Base-by-base conservation (phyloP, 2,329 filamentous ascomycete genomes). In the Alternaria tenuissima region DNA sequence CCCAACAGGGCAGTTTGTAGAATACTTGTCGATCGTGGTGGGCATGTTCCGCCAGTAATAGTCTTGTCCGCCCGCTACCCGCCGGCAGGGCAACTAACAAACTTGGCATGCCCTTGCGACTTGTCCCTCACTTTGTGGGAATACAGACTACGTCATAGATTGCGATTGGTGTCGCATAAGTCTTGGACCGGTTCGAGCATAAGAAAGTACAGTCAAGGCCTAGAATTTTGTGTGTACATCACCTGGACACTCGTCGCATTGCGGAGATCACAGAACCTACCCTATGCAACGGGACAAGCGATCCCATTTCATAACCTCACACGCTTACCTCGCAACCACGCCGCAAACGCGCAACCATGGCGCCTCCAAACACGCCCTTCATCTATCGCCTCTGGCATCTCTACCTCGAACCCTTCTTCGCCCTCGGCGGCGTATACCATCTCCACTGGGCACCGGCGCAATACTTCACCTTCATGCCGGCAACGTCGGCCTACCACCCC, bases 341-440 rank as follows among this genome's bases (percentile, higher is more conserved):
- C 52, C 38, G 14, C 55, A 62, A n/a, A 14, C 47, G 28, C 43
- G 36, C 22, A 59, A 30, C 26, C 30, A 69, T 69, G 66, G 57
- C 63, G 6, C 66, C 64, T 7, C 66, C 61, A 3, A 63, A 65
- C 22, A 85, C 91, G 30, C 71, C 72, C 2, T 46, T 68, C 47
- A 86, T 89, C 14, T 94, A 94, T 80, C 84, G 84, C 52, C 63
- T 89, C 72, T 93, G 93, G 81, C 93, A 94, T 80, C 86, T 93
- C 64, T 83, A 88, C 71, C 81, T 94, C 71, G 91, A 94, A 76
- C 86, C 86, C 18, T 53, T 85, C 52, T 79, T 82, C 48, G 83
- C 85, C 41, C 75, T 86, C 11, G 75, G 81, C n/a, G 86, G 86
- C 36, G 82, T 84, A 46, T 81, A 82, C 72, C 84, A 81, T 63